phyloP scores from a whole-genome alignment of 495 filamentous ascomycete species.

The Penicillium fimorum region DNA sequence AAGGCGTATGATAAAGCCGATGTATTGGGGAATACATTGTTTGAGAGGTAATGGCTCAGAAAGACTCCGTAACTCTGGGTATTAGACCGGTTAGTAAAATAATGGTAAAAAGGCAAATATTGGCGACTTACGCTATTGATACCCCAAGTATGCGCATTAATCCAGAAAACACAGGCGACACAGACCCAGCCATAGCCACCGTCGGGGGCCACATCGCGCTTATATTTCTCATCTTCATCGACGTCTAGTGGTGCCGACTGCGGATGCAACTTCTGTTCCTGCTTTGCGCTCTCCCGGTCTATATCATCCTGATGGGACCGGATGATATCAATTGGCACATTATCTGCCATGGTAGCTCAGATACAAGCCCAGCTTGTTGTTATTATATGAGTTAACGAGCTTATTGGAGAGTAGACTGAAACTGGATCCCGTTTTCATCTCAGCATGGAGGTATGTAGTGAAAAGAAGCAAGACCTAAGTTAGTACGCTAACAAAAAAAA shows the following conservation, averaged over 20 bases:
- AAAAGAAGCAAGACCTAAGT: constrained; percentile 1
- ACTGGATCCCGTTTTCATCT: constrained; percentile 18
- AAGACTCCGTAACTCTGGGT: constrained; percentile 62
- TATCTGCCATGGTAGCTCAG: constrained; percentile 32
- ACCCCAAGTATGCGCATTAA: constrained; percentile 59
- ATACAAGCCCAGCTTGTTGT: neutral
- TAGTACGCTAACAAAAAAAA: neutral
- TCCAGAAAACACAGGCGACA: constrained; percentile 48
- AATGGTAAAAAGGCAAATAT: neutral
- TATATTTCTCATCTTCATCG: constrained; percentile 31
- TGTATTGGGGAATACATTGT: constrained; percentile 56
- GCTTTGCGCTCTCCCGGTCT: constrained; percentile 12
- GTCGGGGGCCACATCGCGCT: constrained; percentile 46
- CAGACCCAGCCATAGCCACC: constrained; percentile 59
- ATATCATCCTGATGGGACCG: constrained; percentile 30
- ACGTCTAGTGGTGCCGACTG: constrained; percentile 15
- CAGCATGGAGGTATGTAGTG: constrained; percentile 10
- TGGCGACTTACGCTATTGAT: constrained; percentile 46
- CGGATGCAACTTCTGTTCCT: constrained; percentile 9
- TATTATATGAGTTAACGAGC: neutral
- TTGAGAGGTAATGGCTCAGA: constrained; percentile 65
- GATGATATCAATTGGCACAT: constrained; percentile 38
- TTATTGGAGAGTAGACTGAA: constrained; percentile 3
- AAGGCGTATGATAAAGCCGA: constrained; percentile 66
- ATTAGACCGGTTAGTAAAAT: constrained; percentile 8